Percentiles rank a stretch among this genome's conserved stretches.
Conservation (phyloP, 352 stramenopile species). For the Globisporangium lucens region DNA sequence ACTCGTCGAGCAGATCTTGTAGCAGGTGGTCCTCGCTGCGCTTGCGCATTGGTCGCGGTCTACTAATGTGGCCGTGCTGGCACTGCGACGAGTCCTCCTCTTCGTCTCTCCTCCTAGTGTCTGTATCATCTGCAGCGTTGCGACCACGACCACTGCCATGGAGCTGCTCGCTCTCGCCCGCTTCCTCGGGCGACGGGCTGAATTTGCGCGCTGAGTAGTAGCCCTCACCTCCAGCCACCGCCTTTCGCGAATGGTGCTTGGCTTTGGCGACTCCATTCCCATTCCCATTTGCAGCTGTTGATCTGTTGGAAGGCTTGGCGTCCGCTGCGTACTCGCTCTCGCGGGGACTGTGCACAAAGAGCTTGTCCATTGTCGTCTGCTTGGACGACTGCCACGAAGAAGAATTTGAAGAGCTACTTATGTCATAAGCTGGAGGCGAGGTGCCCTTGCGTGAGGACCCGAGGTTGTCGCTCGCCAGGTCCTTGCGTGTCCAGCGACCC, state of each 20-base stretch:
- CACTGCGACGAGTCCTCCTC: background rate
- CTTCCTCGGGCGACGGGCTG: constrained; percentile 30
- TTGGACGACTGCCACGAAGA: constrained; percentile 10
- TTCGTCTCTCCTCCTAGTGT: background rate
- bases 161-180: constrained; percentile 23
- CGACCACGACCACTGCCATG: background rate
- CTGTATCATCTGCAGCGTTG: constrained; percentile 14
- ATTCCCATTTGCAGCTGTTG: background rate
- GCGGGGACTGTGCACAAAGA: constrained; percentile 11
- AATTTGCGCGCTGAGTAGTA: constrained; percentile 33
- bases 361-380: constrained; percentile 8
- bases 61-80: background rate
- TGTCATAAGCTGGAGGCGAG: constrained; percentile 9
- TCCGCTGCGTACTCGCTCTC: constrained; percentile 22
- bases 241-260: constrained; percentile 2
- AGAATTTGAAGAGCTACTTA: background rate
- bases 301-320: constrained; percentile 14
- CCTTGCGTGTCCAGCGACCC: constrained; percentile 16
- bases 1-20: constrained; percentile 74
- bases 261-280: background rate
- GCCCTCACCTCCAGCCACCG: constrained; percentile 2
- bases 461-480: constrained; percentile 2
- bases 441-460: constrained; percentile 16
- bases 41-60: constrained; percentile 1
- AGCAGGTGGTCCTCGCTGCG: constrained; percentile 43